These are phyloP conservation scores for Fusarium caatingaense DNA, from an alignment of 2,329 filamentous ascomycete species.

Conservation along the genomic window DNA sequence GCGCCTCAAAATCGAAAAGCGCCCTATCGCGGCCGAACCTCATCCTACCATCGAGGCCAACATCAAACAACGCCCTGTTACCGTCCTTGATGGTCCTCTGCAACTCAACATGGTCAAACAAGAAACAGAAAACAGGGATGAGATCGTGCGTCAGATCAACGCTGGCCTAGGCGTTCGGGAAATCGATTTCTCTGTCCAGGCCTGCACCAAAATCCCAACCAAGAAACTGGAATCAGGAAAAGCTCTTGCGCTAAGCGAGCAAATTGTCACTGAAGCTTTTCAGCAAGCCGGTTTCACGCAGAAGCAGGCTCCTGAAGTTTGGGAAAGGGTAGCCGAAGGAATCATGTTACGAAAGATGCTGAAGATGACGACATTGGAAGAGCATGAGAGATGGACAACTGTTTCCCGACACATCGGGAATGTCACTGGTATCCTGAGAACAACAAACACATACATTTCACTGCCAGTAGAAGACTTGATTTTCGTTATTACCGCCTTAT, in stretches of 20 bases:
- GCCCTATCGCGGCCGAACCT: no score
- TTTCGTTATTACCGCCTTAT: rapidly evolving
- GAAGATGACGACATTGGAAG: rapidly evolving
- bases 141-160: not conserved
- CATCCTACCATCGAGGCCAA: not conserved
- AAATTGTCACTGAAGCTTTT: not conserved
- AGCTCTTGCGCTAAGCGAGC: rapidly evolving
- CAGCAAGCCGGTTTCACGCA: rapidly evolving
- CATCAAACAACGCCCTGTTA: not conserved
- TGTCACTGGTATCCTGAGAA: rapidly evolving
- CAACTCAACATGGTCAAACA: not conserved
- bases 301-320: rapidly evolving
- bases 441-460: rapidly evolving
- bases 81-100: not conserved
- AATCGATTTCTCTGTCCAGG: not conserved
- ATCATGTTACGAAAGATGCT: rapidly evolving
- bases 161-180: not conserved
- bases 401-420: not conserved
- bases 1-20: no score
- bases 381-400: rapidly evolving
- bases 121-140: not conserved
- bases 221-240: rapidly evolving
- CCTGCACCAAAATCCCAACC: not conserved
- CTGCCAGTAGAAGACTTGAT: not conserved
- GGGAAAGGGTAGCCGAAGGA: rapidly evolving